Conservation (phyloP, 495 filamentous ascomycete genomes). For the Gamarada debralockiae region DNA sequence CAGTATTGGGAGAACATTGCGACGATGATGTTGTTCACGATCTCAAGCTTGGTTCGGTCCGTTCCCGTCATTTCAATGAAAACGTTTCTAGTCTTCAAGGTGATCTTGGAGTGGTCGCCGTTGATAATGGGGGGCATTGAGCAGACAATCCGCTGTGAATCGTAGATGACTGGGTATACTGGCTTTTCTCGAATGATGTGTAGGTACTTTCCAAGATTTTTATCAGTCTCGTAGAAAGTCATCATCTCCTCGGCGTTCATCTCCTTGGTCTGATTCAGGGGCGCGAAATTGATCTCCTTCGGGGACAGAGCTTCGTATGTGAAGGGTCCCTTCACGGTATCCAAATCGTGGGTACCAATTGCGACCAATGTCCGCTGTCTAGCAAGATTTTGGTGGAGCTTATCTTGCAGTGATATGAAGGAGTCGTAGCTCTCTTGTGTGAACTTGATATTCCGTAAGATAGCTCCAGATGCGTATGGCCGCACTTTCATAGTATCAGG, state of each 20-base stretch:
- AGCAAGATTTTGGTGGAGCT: constrained; percentile 94
- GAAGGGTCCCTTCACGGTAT: constrained; percentile 92
- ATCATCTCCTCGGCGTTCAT: constrained; percentile 90
- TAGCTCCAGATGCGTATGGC: constrained; percentile 80
- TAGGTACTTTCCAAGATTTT: constrained; percentile 72
- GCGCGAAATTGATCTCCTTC: constrained; percentile 86
- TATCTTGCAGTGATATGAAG: constrained; percentile 97
- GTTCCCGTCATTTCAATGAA: constrained; percentile 98
- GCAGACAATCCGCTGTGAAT: constrained; percentile 81
- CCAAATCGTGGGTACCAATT: constrained; percentile 95
- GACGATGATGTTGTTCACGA: constrained; percentile 91
- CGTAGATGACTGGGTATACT: constrained; percentile 95
- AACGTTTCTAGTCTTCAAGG: constrained; percentile 80
- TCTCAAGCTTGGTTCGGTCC: constrained; percentile 93
- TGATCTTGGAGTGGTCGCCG: constrained; percentile 93
- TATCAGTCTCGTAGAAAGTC: constrained; percentile 92
- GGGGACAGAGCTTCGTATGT: constrained; percentile 91
- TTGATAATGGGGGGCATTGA: constrained; percentile 98
- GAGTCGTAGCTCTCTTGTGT: constrained; percentile 87
- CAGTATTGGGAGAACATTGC: constrained; percentile 97
- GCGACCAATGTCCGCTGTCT: constrained; percentile 88
- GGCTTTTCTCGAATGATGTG: constrained; percentile 92
- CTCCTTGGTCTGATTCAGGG: constrained; percentile 83
- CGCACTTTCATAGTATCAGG: constrained; percentile 77
- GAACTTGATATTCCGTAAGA: constrained; percentile 88